A percentile compares a stretch with the other conserved stretches of the same genome.
Conservation (phyloP, 2,329 filamentous ascomycete species). For the Meredithiella fracta region DNA sequence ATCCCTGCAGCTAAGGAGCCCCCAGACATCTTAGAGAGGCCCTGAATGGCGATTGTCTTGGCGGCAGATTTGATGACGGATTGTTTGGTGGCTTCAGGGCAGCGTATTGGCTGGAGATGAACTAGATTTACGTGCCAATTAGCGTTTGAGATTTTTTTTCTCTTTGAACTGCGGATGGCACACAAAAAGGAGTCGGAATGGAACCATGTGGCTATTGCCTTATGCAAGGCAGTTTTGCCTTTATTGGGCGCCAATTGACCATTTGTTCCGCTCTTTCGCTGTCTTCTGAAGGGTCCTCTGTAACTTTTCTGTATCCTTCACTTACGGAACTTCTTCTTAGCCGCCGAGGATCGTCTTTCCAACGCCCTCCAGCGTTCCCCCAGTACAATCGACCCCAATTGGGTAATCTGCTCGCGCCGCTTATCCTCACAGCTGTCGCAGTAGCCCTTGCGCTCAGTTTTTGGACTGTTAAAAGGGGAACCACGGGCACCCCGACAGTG, state of each 20-base stretch:
- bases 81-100: not conserved
- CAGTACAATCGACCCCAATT: not conserved
- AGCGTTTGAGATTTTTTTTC: no score
- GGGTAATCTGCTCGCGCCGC: not conserved
- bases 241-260: not conserved
- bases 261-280: not conserved
- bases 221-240: no score
- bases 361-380: not conserved
- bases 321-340: slow-evolving; percentile 3
- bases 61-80: not conserved
- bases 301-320: not conserved
- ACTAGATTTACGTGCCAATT: not conserved
- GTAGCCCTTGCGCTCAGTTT: not conserved
- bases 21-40: no score
- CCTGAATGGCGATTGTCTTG: not conserved
- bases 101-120: not conserved
- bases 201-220: not conserved
- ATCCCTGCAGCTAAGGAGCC: no score
- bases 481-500: not conserved
- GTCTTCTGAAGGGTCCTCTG: no score
- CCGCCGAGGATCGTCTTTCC: not conserved
- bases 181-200: no score
- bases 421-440: not conserved
- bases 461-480: not conserved
- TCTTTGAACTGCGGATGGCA: no score